Base-by-base conservation (phyloP, 129 eudicot genomes). In the Logfia minima region DNA sequence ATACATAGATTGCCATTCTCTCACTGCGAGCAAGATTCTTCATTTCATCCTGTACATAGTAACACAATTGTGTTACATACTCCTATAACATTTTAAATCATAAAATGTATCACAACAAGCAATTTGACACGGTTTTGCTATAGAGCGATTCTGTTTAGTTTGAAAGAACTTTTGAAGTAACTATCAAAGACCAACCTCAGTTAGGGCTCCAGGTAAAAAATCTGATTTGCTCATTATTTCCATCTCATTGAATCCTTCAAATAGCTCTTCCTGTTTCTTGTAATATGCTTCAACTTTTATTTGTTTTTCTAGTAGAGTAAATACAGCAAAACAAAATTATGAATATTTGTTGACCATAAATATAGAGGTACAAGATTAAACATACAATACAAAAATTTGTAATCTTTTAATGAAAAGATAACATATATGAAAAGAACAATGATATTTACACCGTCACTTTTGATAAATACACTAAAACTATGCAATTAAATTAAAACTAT, bases 211-310 rank as follows among this genome's bases (percentile, higher is more conserved):
- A 8, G 98, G 92, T 51, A 84, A 64, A 68, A 71, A 77, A 43
- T 92, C 90, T 29, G 85, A 77, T 84, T 90, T 92, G 84, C 78
- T 89, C 32, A 93, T 85, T 24, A 75, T 80, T 75, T 93, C 98
- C 98, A 92, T 92, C 83, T 90, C 98, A 86, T 77, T 90, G 75
- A 79, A 92, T 23, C 98, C 92, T 85, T 93, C 91, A 6, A 90
- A 88, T 19, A 93, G 88, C 67, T 80, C 88, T 82, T 90, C 95
- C 74, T 93, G 98, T 65, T 83, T 90, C 80, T 87, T 81, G 83
- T 93, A 93, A 82, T 93, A 93, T 68, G 80, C 95, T 64, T 90
- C 82, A 29, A 90, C 66, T 68, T 84, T 93, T 70, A 85, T 77
- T 56, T 88, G 88, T 70, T 85, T 93, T 77, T 81, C 98, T 93